Evolutionary conservation across 768 basidiomycete genomes (phyloP), one percentile per base, ranked within the genome.

Genomic region (Mycena sanguinolenta): DNA sequence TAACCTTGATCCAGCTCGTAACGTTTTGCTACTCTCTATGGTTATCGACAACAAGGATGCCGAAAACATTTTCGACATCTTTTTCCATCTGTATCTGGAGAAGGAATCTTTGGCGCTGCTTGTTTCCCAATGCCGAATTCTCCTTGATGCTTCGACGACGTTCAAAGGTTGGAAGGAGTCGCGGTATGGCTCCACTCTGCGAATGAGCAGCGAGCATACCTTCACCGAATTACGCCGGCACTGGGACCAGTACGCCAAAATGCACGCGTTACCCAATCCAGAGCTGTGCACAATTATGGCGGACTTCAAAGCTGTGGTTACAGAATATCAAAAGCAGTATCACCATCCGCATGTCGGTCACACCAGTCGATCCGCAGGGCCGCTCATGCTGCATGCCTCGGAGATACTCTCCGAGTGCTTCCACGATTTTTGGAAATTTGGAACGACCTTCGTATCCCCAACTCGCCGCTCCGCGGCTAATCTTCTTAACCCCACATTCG

Each of bases 401-500:
- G n/a, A n/a, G n/a, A n/a, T n/a, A n/a, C n/a, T n/a, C n/a, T n/a
- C 44, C 13, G 73, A 80, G 0, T 78, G 77, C 27, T 80, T 77
- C 66, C 64, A 70, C 14, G 71, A 78, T 25, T 86, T 79, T 70
- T 86, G 85, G 85, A 77, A 77, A 58, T 81, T 82, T 3, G 87
- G 87, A 3, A 78, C 82, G 4, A 84, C 84, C 0, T 76, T 78
- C 34, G 61, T 73, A 16, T 68, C 75, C 36, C 58, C 65, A 4
- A 66, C 67, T 8, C 59, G 76, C 3, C 62, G 72, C 38, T 62
- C 72, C 9, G 49, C 68, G 12, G 77, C 80, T 9, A 82, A 73
- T 14, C 69, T 79, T 34, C 63, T 84, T 39, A 89, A 89, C 72
- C 87, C 87, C 1, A 85, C 83, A 0, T 87, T 87, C 62, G 79